Percentiles rank a stretch among this genome's conserved stretches.
phyloP scores from a whole-genome alignment of 306 rosid genomes.

The Malus domestica region DNA sequence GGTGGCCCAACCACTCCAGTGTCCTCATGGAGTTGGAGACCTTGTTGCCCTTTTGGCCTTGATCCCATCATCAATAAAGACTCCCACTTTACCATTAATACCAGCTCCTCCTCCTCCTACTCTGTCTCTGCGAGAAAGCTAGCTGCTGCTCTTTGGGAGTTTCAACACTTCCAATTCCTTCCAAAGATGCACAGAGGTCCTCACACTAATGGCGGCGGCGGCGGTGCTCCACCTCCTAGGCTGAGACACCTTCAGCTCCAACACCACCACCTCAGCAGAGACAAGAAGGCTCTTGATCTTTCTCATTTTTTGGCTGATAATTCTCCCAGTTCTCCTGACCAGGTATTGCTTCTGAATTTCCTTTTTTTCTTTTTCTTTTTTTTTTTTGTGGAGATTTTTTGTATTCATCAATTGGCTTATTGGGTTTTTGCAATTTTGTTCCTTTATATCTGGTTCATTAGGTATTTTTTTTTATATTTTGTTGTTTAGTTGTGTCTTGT shows the following conservation, averaged over 20 bases:
- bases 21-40: conserved; percentile 38
- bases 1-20: conserved; percentile 71
- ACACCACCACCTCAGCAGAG: conserved; percentile 32
- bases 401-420: neutral
- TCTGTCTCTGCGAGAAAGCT: conserved; percentile 58
- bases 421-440: conserved; percentile 11
- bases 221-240: conserved; percentile 30
- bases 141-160: conserved; percentile 87
- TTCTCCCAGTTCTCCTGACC: conserved; percentile 71
- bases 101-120: neutral
- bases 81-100: neutral
- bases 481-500: neutral
- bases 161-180: conserved; percentile 37
- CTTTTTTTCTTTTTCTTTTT: neutral
- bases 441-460: neutral
- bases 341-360: conserved; percentile 28
- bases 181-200: conserved; percentile 56
- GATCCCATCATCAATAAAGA: conserved; percentile 21
- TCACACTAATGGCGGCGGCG: conserved; percentile 31
- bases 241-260: conserved; percentile 56
- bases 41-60: conserved; percentile 21
- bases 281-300: conserved; percentile 49
- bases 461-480: neutral
- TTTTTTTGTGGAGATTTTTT: neutral
- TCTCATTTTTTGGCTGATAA: conserved; percentile 55